Conservation (phyloP, 129 eudicot species). For the Artemisia tridentata region DNA sequence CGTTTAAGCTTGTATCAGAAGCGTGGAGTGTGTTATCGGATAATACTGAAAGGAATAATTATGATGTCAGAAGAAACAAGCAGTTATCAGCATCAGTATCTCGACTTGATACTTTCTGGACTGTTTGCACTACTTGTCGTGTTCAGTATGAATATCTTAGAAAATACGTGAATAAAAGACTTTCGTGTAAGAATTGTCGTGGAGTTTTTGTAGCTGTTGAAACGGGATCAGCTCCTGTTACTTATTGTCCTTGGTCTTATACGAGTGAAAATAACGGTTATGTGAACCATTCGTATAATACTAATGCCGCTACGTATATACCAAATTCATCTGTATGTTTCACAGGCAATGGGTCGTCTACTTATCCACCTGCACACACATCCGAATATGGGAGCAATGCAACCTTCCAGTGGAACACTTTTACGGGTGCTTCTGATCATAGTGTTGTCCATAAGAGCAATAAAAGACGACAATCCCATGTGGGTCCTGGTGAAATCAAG, state of each 20-base stretch:
- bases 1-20: conserved; percentile 81
- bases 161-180: conserved; percentile 87
- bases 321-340: conserved; percentile 53
- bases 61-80: conserved; percentile 66
- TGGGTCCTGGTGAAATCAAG: conserved; percentile 29
- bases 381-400: conserved; percentile 56
- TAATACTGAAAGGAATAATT: conserved; percentile 55
- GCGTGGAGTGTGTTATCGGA: conserved; percentile 87
- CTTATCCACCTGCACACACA: conserved; percentile 60
- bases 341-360: conserved; percentile 58
- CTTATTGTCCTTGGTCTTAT: conserved; percentile 62
- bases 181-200: conserved; percentile 94
- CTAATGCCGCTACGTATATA: conserved; percentile 37
- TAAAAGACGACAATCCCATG: conserved; percentile 42
- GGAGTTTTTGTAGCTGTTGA: conserved; percentile 89
- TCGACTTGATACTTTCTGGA: conserved; percentile 81
- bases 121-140: conserved; percentile 95
- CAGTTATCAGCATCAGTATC: conserved; percentile 33
- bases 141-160: conserved; percentile 95
- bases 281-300: conserved; percentile 51
- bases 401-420: conserved; percentile 67
- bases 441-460: conserved; percentile 24
- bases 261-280: conserved; percentile 68
- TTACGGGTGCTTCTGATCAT: conserved; percentile 35
- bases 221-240: conserved; percentile 77